phyloP scores from a whole-genome alignment of 2,329 filamentous ascomycete genomes.

The Colletotrichum destructivum region DNA sequence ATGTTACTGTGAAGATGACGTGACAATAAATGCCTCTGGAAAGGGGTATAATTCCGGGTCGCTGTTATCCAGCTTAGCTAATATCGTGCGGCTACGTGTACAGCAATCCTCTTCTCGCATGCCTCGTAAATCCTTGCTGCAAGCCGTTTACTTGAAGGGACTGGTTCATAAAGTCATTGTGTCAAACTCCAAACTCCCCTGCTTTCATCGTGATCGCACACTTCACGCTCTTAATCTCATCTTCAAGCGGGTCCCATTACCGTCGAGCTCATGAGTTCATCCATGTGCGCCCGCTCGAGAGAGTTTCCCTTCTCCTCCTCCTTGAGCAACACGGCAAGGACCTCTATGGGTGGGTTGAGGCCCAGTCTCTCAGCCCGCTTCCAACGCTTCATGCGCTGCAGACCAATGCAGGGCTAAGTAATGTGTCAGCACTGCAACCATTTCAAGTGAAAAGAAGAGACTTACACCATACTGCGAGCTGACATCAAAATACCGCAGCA shows the following conservation, averaged over 20 bases:
- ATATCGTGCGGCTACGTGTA: conserved; percentile 5
- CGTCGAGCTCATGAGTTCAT: conserved; percentile 72
- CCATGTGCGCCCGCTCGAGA: conserved; percentile 80
- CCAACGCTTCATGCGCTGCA: conserved; percentile 87
- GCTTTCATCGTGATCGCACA: conserved; percentile 5
- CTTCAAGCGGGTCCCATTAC: conserved; percentile 53
- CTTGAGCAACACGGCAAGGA: conserved; percentile 85
- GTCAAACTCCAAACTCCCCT: conserved; percentile 29
- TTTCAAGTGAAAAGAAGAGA: conserved; percentile 46
- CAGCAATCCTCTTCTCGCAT: conserved; percentile 14
- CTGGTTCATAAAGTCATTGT: neutral
- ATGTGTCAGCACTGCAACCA: conserved; percentile 10
- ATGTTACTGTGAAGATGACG: neutral
- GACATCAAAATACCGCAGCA: conserved; percentile 92
- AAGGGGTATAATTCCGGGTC: conserved; percentile 22
- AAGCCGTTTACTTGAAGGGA: neutral
- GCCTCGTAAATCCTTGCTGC: conserved; percentile 14
- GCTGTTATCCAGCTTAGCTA: neutral
- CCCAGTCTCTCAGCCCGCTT: conserved; percentile 86
- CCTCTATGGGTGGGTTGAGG: conserved; percentile 90
- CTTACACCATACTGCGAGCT: conserved; percentile 92
- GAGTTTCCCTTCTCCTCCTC: conserved; percentile 72
- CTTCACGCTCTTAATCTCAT: neutral
- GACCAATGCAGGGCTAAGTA: conserved; percentile 87
- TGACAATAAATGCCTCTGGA: neutral